Evolutionary conservation across 2,329 filamentous ascomycete species (phyloP).

Genomic region (Fusarium sp.): DNA sequence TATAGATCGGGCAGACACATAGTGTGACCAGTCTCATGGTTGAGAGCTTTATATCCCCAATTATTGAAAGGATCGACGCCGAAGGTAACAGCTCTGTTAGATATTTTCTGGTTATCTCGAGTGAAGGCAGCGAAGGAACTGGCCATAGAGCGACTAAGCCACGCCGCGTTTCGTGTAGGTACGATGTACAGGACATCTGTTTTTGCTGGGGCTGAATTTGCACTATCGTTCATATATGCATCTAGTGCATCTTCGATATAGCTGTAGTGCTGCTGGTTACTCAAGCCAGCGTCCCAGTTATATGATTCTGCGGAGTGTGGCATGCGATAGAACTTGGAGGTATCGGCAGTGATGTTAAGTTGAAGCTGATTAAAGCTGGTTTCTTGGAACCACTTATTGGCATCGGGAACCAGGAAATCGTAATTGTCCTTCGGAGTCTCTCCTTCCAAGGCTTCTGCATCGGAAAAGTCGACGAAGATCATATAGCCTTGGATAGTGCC

Average conservation of each 20-base stretch:
- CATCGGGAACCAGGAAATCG: slow-evolving; percentile 27
- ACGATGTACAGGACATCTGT: slow-evolving; percentile 37
- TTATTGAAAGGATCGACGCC: slow-evolving; percentile 50
- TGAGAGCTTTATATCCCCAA: slow-evolving; percentile 54
- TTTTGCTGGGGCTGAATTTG: slow-evolving; percentile 3
- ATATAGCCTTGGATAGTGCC: slow-evolving; percentile 52
- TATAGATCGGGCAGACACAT: slow-evolving; percentile 57
- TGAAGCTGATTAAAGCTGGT: slow-evolving; percentile 45
- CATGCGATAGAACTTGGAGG: slow-evolving; percentile 48
- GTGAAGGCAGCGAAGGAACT: slow-evolving; percentile 15
- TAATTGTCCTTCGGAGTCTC: slow-evolving; percentile 45
- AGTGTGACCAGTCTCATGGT: slow-evolving; percentile 56
- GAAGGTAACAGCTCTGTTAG: slow-evolving; percentile 51
- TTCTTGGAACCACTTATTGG: slow-evolving; percentile 41
- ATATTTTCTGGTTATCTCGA: background rate
- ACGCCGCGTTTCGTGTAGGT: slow-evolving; percentile 16
- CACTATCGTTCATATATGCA: slow-evolving; percentile 17
- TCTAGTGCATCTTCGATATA: slow-evolving; percentile 39
- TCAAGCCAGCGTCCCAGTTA: slow-evolving; percentile 18
- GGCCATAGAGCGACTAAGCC: slow-evolving; percentile 18
- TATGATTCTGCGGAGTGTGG: slow-evolving; percentile 47
- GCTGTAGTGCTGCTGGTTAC: slow-evolving; percentile 3
- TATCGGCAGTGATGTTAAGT: slow-evolving; percentile 44
- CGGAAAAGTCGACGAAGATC: slow-evolving; percentile 56
- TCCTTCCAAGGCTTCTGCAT: slow-evolving; percentile 32